Percentiles rank a stretch among this genome's conserved stretches.
Evolutionary conservation across 306 rosid genomes (phyloP).

Genomic region (Fragaria vesca): DNA sequence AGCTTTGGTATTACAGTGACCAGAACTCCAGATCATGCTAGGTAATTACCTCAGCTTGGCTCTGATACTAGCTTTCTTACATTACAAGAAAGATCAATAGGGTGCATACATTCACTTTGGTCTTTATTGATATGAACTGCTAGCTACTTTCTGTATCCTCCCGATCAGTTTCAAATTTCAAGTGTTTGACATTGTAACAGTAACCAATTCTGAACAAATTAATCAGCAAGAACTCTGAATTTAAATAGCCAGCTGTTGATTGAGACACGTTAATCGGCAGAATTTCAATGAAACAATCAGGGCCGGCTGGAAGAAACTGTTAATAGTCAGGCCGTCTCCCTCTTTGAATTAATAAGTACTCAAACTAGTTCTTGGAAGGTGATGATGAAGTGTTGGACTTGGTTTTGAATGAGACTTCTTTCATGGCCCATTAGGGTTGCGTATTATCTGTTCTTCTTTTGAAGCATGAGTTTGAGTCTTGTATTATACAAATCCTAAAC

Average conservation of each 20-base stretch:
- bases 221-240: background rate
- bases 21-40: background rate
- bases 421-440: background rate
- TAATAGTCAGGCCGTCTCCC: background rate
- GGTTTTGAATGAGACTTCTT: slow-evolving; percentile 5
- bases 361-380: background rate
- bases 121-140: background rate
- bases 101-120: background rate
- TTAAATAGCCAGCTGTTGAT: background rate
- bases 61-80: background rate
- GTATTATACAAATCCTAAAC: background rate
- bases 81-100: background rate
- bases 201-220: background rate
- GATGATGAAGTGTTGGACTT: background rate
- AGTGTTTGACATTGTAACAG: background rate
- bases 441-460: background rate
- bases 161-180: background rate
- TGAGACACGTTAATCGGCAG: background rate
- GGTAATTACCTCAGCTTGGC: background rate
- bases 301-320: background rate
- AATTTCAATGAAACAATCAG: background rate
- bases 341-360: background rate
- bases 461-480: background rate
- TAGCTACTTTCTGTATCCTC: background rate
- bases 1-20: background rate